Evolutionary conservation across 805 yeast genomes (phyloP).

Genomic region (Yamadazyma nakazawae): DNA sequence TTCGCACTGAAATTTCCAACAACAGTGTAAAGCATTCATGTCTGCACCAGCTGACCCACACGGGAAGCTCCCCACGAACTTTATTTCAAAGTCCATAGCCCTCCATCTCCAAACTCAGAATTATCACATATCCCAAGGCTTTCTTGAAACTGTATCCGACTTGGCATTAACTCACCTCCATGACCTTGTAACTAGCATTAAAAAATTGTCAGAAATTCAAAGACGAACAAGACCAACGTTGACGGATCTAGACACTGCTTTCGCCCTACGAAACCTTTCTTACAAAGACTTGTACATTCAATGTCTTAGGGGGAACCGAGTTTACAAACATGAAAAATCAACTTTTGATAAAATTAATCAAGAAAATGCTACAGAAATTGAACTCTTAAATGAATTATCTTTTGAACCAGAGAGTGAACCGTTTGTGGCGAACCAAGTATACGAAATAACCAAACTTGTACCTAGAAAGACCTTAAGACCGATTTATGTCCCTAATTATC

Average conservation of each 20-base stretch:
- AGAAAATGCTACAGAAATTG: conserved; percentile 10
- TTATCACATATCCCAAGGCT: conserved; percentile 23
- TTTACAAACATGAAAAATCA: conserved; percentile 11
- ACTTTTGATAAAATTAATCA: conserved; percentile 10
- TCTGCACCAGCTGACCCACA: no score
- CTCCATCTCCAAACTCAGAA: conserved; percentile 19
- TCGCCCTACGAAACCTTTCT: conserved; percentile 41
- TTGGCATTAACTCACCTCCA: conserved; percentile 29
- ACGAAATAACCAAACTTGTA: conserved; percentile 52
- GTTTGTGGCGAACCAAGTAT: conserved; percentile 51
- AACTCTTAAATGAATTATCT: conserved; percentile 22
- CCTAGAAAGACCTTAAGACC: conserved; percentile 44
- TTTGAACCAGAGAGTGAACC: conserved; percentile 41
- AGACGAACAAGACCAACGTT: conserved; percentile 55
- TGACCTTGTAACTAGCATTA: conserved; percentile 40
- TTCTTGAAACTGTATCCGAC: conserved; percentile 27
- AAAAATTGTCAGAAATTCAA: conserved; percentile 54
- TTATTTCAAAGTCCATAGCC: conserved; percentile 21
- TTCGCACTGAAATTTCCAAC: no score
- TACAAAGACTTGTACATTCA: conserved; percentile 40
- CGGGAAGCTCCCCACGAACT: background rate
- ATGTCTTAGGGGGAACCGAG: conserved; percentile 18
- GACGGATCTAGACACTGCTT: conserved; percentile 47
- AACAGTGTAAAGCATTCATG: no score
- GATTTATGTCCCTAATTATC: conserved; percentile 62